Conservation (phyloP, 768 basidiomycete genomes). For the Chalciporus piperatus region DNA sequence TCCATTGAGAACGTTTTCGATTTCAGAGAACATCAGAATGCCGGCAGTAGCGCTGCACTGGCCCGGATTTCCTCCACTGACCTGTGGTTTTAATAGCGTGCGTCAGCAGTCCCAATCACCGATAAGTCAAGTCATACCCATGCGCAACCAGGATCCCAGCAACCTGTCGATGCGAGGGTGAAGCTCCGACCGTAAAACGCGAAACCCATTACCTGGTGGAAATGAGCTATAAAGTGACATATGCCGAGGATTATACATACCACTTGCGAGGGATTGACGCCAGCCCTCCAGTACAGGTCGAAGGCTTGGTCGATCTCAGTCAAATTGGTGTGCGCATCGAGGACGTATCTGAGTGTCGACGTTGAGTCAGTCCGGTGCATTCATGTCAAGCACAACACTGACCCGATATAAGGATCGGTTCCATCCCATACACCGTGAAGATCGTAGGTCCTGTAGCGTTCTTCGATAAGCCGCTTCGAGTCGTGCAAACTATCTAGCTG, state of each 20-base stretch:
- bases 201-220: not conserved
- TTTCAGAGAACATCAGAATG: not conserved
- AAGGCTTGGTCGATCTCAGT: not conserved
- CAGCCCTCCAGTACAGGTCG: not conserved
- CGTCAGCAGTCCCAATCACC: not conserved
- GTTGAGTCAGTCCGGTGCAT: not conserved
- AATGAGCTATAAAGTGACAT: too few relatives aligned
- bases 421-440: not conserved
- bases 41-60: not conserved
- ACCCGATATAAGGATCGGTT: not conserved
- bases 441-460: not conserved
- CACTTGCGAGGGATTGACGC: not conserved
- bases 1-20: not conserved
- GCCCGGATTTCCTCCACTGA: not conserved
- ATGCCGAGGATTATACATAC: not conserved
- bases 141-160: not conserved
- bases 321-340: not conserved
- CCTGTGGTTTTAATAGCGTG: not conserved
- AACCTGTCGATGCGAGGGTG: not conserved
- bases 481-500: not conserved
- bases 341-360: not conserved
- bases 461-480: not conserved
- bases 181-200: not conserved
- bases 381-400: not conserved
- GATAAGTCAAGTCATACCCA: not conserved